phyloP scores from a whole-genome alignment of 2,329 filamentous ascomycete genomes.

The Aspergillus sergii region DNA sequence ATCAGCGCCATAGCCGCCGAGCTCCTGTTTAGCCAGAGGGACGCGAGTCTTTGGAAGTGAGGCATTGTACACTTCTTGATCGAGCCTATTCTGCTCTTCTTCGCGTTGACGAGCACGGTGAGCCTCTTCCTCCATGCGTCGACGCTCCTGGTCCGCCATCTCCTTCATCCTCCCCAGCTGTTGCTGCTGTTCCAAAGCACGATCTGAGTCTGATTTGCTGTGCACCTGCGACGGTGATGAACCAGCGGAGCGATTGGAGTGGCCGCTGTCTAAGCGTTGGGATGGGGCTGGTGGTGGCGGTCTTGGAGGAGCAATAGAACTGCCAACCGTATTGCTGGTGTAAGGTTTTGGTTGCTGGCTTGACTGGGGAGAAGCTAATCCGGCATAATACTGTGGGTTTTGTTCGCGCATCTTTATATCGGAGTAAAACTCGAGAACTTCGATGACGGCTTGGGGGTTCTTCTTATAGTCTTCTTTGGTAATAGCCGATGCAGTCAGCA shows the following conservation, averaged over 20 bases:
- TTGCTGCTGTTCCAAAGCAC: conserved; percentile 46
- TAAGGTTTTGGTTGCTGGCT: conserved; percentile 48
- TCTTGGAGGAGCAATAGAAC: conserved; percentile 68
- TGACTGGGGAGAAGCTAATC: conserved; percentile 66
- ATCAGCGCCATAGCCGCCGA: conserved; percentile 69
- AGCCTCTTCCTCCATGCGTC: conserved; percentile 55
- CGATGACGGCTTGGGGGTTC: conserved; percentile 78
- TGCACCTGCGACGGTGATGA: conserved; percentile 37
- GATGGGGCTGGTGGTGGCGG: conserved; percentile 60
- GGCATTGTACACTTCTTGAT: conserved; percentile 86
- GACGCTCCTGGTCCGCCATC: conserved; percentile 58
- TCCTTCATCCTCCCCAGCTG: conserved; percentile 54
- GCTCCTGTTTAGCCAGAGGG: conserved; percentile 84
- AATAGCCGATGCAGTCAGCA: conserved; percentile 93
- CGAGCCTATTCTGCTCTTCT: conserved; percentile 68
- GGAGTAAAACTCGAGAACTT: conserved; percentile 70
- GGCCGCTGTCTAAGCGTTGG: conserved; percentile 49
- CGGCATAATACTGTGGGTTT: conserved; percentile 62
- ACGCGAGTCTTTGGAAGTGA: conserved; percentile 80
- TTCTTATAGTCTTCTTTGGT: conserved; percentile 98
- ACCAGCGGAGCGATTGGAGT: conserved; percentile 36
- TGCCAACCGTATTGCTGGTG: conserved; percentile 55
- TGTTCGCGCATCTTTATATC: conserved; percentile 68
- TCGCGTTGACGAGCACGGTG: conserved; percentile 50
- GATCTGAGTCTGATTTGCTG: conserved; percentile 61